Evolutionary conservation across 768 basidiomycete species (phyloP).

Genomic region (Calocera cornea): DNA sequence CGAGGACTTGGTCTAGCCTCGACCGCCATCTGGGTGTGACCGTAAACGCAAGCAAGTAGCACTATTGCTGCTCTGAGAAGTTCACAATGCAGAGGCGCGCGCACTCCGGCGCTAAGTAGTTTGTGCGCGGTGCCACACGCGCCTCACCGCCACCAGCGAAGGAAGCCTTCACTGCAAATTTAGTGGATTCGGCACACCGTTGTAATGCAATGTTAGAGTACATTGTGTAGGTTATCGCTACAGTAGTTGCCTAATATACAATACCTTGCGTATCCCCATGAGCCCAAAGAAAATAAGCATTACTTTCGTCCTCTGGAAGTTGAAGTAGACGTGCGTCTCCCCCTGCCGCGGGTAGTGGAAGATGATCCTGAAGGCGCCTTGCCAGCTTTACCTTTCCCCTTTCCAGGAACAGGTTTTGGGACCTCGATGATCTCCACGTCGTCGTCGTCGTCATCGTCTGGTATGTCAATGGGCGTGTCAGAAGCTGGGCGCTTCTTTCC

Average conservation of each 20-base stretch:
- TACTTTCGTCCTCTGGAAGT: background rate
- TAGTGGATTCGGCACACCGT: too few species aligned
- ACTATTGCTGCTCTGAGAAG: too few species aligned
- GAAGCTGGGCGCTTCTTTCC: conserved; percentile 5
- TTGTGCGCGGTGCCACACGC: too few species aligned
- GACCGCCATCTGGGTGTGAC: background rate
- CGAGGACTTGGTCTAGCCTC: background rate
- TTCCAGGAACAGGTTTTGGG: conserved; percentile 16
- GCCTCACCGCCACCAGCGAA: too few species aligned
- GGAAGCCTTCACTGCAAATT: too few species aligned
- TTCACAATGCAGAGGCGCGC: too few species aligned
- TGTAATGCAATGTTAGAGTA: background rate
- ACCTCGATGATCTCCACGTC: conserved; percentile 44
- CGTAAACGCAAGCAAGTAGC: too few species aligned
- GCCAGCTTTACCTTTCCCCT: background rate
- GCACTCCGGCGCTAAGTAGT: too few species aligned
- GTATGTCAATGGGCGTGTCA: conserved; percentile 28
- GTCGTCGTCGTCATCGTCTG: conserved; percentile 30
- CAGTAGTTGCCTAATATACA: background rate
- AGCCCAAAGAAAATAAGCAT: background rate
- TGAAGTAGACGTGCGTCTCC: background rate
- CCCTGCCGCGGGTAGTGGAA: background rate
- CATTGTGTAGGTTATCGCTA: background rate
- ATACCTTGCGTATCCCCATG: background rate
- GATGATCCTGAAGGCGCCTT: background rate